phyloP scores from a whole-genome alignment of 2,329 filamentous ascomycete genomes.

The Diaporthe ilicicola region DNA sequence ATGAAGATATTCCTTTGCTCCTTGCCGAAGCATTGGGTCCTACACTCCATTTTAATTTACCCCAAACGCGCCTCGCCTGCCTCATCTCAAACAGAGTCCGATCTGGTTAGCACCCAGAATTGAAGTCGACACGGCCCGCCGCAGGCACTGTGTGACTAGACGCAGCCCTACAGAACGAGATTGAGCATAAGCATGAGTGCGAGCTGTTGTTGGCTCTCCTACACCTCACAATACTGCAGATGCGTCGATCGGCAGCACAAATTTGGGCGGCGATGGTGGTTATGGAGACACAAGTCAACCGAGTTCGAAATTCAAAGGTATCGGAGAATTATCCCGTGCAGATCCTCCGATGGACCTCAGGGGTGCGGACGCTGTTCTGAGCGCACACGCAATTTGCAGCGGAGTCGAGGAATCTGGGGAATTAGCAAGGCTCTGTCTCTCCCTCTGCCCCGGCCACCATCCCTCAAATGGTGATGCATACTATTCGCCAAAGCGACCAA shows the following conservation, averaged over 20 bases:
- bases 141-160: conserved; percentile 30
- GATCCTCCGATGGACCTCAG: conserved; percentile 10
- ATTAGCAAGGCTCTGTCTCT: conserved; percentile 12
- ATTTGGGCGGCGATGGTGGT: background rate
- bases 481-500: background rate
- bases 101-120: conserved; percentile 10
- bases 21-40: conserved; percentile 19
- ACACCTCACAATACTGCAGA: background rate
- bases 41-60: conserved; percentile 22
- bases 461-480: background rate
- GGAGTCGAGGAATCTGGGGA: conserved; percentile 24
- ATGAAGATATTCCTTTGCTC: conserved; percentile 16
- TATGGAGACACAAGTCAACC: background rate
- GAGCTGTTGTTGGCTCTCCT: background rate
- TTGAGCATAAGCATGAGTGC: background rate
- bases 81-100: conserved; percentile 12
- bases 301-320: background rate
- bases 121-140: background rate
- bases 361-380: conserved; percentile 10
- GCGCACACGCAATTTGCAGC: conserved; percentile 5
- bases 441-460: background rate
- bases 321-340: conserved; percentile 23
- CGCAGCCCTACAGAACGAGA: background rate
- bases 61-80: conserved; percentile 29
- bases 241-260: background rate